phyloP scores from a whole-genome alignment of 441 rosid species.

The Syzygium syzygioides region DNA sequence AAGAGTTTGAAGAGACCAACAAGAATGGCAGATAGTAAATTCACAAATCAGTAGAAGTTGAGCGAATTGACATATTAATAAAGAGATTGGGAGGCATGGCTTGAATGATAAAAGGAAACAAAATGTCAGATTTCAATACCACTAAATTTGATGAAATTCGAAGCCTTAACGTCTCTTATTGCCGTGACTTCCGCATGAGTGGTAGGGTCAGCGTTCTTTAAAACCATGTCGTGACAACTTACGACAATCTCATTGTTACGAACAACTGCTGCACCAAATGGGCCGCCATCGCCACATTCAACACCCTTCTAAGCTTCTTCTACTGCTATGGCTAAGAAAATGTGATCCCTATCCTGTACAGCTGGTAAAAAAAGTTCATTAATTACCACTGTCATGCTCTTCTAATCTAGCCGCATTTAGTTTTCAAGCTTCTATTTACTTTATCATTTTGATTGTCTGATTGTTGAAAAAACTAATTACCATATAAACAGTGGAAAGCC shows the following conservation, averaged over 20 bases:
- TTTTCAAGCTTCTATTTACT: background rate
- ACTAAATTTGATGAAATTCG: background rate
- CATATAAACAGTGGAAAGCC: background rate
- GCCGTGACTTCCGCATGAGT: constrained; percentile 94
- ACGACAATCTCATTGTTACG: constrained; percentile 55
- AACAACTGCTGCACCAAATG: constrained; percentile 88
- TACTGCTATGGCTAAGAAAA: constrained; percentile 69
- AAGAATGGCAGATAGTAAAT: background rate
- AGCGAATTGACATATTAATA: background rate
- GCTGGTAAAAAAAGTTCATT: constrained; percentile 30
- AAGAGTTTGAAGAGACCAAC: background rate
- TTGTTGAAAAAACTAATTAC: background rate
- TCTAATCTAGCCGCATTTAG: background rate
- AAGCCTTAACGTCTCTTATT: constrained; percentile 67
- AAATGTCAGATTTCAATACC: background rate
- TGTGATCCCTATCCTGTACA: constrained; percentile 73
- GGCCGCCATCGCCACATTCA: constrained; percentile 89
- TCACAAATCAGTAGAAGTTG: background rate
- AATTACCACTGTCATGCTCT: background rate
- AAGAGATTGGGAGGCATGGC: background rate
- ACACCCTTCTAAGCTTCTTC: constrained; percentile 95
- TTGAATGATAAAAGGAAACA: background rate
- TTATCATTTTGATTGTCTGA: background rate
- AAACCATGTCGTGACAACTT: constrained; percentile 85
- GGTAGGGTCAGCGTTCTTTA: constrained; percentile 68